Evolutionary conservation across 306 rosid genomes (phyloP), one percentile per base, ranked within the genome.

Genomic region (Rosa chinensis): DNA sequence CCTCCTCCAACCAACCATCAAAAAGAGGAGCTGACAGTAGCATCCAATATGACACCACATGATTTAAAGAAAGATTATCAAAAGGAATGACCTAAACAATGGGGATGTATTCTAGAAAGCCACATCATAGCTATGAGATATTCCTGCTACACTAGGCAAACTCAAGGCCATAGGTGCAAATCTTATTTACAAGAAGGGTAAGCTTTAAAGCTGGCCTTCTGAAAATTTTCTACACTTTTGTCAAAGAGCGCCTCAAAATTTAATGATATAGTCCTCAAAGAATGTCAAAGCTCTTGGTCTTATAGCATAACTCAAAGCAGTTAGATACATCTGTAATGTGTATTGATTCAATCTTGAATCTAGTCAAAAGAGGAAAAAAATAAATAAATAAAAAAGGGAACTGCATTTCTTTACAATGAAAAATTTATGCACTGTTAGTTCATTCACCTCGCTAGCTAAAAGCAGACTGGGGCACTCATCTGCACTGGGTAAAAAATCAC

Each of bases 401-500:
- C 37, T 32, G 2, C 37, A 32, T 32, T 2, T 32, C 37, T 32
- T 32, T 32, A 32, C 62, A 5, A 61, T 61, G 3, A 11, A 78
- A 16, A n/a, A 43, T 28, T 6, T 9, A 70, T 70, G 71, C 7
- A n/a, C 12, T 43, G 40, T 68, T 45, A 21, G 77, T 76, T 70
- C 47, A 85, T 83, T 20, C 78, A 95, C 99, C 98, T 95, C 94
- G 5, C 90, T 78, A 45, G 99, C 99, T 68, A 92, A 85, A 87
- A 95, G 96, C 79, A 92, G 88, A 92, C 91, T 95, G 71, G 97
- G 86, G 84, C 97, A 84, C 86, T 92, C 99, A 71, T 92, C 97
- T 47, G 82, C 87, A 77, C 97, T 88, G 6, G 99, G 99, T 84
- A 95, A 82, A 83, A 92, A 95, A 80, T 95, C 98, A 47, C 99